Evolutionary conservation across 2,329 filamentous ascomycete genomes (phyloP), one percentile per base, ranked within the genome.

Genomic region (Sporothrix brasiliensis): DNA sequence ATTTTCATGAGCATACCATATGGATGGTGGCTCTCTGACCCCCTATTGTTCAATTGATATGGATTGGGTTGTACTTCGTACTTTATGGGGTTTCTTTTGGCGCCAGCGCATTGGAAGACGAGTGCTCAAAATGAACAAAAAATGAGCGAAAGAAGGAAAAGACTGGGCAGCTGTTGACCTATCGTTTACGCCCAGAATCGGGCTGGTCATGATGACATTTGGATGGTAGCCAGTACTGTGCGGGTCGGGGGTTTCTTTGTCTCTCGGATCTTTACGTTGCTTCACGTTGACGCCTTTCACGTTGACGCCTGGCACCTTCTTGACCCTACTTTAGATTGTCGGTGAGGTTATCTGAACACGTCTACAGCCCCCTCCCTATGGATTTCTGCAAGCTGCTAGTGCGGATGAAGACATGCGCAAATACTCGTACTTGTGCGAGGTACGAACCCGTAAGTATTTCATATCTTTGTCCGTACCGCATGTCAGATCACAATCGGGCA

Each of bases 401-500:
- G 65, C 50, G 34, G 50, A 50, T 56, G 27, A 68, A 58, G 39
- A 34, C 49, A 39, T 50, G 67, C 34, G 49, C 52, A 60, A 24
- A 34, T 21, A 58, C 61, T n/a, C 44, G 41, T 44, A 44, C 41
- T 13, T 44, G 60, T 65, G 61, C 61, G 44, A 49, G 60, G 60
- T 44, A 44, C 34, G 19, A 41, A 39, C 56, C n/a, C 19, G 9
- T 16, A 34, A 34, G 39, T 65, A 34, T 34, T 34, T 34, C 34
- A 5, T 34, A 34, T 50, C 24, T 30, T 34, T 34, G 24, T 61
- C 39, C 39, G 49, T 54, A 53, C 67, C 34, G 27, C 41, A 68
- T 52, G 67, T 24, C 54, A 69, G 67, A 69, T 61, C 50, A 63
- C 58, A 61, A 68, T 68, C 67, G 67, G 67, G 34, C 54, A 61